Evolutionary conservation across 1,284 basidiomycete species (phyloP).

Genomic region (Microbotryum violaceum): DNA sequence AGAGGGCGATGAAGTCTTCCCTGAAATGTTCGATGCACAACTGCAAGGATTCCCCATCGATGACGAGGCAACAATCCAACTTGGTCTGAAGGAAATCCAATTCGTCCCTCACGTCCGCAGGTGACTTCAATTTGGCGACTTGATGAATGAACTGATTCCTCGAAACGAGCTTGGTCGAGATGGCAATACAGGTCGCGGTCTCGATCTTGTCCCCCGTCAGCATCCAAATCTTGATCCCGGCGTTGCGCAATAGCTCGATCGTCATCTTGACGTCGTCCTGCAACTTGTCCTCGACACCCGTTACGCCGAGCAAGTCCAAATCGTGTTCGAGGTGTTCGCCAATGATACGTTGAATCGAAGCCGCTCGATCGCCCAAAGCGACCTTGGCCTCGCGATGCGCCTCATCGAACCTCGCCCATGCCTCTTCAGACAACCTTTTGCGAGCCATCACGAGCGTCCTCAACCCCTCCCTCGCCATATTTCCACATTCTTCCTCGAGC

Average conservation of each 20-base stretch:
- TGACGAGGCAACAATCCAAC: slow-evolving; percentile 93
- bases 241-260: slow-evolving; percentile 85
- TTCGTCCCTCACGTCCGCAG: slow-evolving; percentile 74
- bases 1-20: slow-evolving; percentile 88
- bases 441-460: slow-evolving; percentile 88
- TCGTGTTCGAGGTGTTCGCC: slow-evolving; percentile 74
- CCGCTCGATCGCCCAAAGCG: slow-evolving; percentile 66
- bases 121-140: slow-evolving; percentile 81
- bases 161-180: slow-evolving; percentile 91
- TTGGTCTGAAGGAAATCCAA: slow-evolving; percentile 94
- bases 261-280: slow-evolving; percentile 96
- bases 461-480: slow-evolving; percentile 96
- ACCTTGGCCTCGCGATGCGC: slow-evolving; percentile 72
- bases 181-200: slow-evolving; percentile 96
- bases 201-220: slow-evolving; percentile 99
- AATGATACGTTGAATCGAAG: slow-evolving; percentile 68
- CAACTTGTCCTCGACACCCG: slow-evolving; percentile 96
- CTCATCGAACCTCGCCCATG: slow-evolving; percentile 66
- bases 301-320: slow-evolving; percentile 83
- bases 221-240: slow-evolving; percentile 99
- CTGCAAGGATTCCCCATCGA: slow-evolving; percentile 95
- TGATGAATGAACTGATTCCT: slow-evolving; percentile 97
- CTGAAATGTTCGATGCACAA: slow-evolving; percentile 82
- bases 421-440: slow-evolving; percentile 61
- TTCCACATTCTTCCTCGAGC: slow-evolving; percentile 96